A percentile compares a stretch with the other conserved stretches of the same genome.
Conservation (phyloP, 768 basidiomycete species). For the Tricholoma flavovirens region DNA sequence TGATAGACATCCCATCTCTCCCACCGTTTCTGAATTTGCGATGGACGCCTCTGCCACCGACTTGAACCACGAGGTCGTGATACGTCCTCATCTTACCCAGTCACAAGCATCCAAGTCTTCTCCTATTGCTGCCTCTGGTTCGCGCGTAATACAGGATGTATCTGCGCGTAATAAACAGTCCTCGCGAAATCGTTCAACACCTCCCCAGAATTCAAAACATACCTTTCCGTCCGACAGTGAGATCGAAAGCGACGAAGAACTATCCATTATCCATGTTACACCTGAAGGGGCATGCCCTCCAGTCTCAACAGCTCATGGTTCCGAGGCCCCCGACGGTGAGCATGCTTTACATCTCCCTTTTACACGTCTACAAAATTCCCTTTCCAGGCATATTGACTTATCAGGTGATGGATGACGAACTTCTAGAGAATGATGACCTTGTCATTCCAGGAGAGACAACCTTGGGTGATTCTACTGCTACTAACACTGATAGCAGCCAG, state of each 20-base stretch:
- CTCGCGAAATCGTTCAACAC: no score
- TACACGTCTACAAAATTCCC: background rate
- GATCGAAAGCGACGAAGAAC: background rate
- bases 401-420: conserved; percentile 21
- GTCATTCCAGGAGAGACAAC: conserved; percentile 39
- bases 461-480: conserved; percentile 12
- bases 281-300: background rate
- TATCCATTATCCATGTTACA: background rate
- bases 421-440: conserved; percentile 36
- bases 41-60: background rate
- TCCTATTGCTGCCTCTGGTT: conserved; percentile 7
- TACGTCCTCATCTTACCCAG: background rate
- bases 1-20: conserved; percentile 9
- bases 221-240: background rate
- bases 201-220: background rate
- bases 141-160: conserved; percentile 10
- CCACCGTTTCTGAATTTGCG: conserved; percentile 19
- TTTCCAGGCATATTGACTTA: conserved; percentile 8
- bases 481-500: conserved; percentile 22
- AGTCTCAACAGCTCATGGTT: background rate
- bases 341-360: background rate
- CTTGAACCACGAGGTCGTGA: background rate
- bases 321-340: background rate
- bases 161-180: no score
- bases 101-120: background rate